A percentile compares a stretch with the other conserved stretches of the same genome.
These are phyloP conservation scores for Ceratocystis harringtonii DNA, from an alignment of 2,329 filamentous ascomycete genomes.

Conservation along the genomic window DNA sequence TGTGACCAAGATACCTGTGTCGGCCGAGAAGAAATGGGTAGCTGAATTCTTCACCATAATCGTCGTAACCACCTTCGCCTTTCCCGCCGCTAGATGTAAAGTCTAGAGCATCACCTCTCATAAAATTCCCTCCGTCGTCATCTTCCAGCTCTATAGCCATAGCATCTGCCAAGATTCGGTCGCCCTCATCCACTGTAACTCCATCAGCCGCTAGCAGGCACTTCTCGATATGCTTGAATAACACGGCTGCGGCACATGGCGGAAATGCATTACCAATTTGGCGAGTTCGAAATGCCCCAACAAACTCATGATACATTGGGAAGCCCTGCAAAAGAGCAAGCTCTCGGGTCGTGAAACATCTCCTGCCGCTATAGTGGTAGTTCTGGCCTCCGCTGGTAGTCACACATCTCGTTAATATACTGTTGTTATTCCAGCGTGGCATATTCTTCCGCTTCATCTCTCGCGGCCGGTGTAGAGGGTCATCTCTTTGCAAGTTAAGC, in stretches of 20 bases:
- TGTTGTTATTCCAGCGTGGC: conserved; percentile 31
- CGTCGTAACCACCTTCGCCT: neutral
- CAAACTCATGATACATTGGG: conserved; percentile 45
- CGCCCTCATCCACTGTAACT: conserved; percentile 5
- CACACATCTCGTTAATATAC: conserved; percentile 40
- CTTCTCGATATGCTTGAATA: conserved; percentile 34
- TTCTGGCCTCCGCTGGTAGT: conserved; percentile 49
- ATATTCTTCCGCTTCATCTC: conserved; percentile 22
- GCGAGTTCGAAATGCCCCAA: conserved; percentile 31
- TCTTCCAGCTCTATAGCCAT: conserved; percentile 15
- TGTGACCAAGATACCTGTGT: neutral
- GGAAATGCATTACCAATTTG: conserved; percentile 75
- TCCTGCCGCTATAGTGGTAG: conserved; percentile 48
- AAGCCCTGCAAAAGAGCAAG: conserved; percentile 57
- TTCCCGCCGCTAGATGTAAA: too few species aligned
- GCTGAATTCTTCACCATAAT: neutral
- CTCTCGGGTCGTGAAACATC: conserved; percentile 53
- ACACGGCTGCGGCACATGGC: conserved; percentile 36
- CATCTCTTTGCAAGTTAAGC: conserved; percentile 23
- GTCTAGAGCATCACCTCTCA: neutral
- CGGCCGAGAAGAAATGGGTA: neutral
- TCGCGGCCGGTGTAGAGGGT: conserved; percentile 28
- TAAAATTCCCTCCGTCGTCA: neutral
- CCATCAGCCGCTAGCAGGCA: conserved; percentile 34
- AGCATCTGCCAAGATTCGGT: conserved; percentile 11